Percentiles rank a stretch among this genome's conserved stretches.
phyloP scores from a whole-genome alignment of 2,329 filamentous ascomycete species.

The Ophiostoma ips region DNA sequence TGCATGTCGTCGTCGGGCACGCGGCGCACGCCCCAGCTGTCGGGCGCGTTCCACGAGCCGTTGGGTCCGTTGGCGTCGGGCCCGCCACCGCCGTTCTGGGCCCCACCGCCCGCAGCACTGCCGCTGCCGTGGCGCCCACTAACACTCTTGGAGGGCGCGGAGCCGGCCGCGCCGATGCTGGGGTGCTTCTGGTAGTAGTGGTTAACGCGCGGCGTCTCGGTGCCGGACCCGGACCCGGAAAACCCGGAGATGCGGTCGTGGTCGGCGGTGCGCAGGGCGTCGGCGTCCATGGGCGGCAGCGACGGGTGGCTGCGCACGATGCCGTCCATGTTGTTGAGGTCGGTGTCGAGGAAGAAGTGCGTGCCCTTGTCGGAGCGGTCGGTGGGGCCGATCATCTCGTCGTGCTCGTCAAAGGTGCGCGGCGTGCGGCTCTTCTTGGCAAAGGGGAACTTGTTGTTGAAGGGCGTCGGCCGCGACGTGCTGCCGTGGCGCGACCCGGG shows the following conservation, averaged over 20 bases:
- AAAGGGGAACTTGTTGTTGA: slow-evolving; percentile 51
- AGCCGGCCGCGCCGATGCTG: slow-evolving; percentile 5
- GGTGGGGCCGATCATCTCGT: slow-evolving; percentile 45
- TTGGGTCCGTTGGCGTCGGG: slow-evolving; percentile 22
- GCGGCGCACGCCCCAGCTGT: slow-evolving; percentile 88
- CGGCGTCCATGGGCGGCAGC: slow-evolving; percentile 55
- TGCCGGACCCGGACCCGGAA: background rate
- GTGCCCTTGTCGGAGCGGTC: slow-evolving; percentile 39
- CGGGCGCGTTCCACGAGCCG: slow-evolving; percentile 79
- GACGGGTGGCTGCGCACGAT: slow-evolving; percentile 62
- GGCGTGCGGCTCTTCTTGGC: slow-evolving; percentile 38
- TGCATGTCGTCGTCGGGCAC: slow-evolving; percentile 46
- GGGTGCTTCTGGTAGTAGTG: slow-evolving; percentile 14
- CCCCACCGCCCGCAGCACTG: background rate
- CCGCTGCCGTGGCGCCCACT: slow-evolving; percentile 9
- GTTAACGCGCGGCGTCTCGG: slow-evolving; percentile 7
- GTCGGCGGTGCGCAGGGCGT: slow-evolving; percentile 31
- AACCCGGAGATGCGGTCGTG: slow-evolving; percentile 14
- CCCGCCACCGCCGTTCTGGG: too few species aligned
- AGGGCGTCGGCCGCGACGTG: slow-evolving; percentile 33
- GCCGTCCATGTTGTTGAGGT: slow-evolving; percentile 81
- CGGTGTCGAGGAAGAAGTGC: slow-evolving; percentile 70
- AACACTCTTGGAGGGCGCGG: background rate
- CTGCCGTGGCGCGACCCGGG: slow-evolving; percentile 9
- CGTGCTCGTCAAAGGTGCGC: slow-evolving; percentile 36